Evolutionary conservation across 805 yeast genomes (phyloP).

Genomic region (Schwanniomyces vanrijiae): DNA sequence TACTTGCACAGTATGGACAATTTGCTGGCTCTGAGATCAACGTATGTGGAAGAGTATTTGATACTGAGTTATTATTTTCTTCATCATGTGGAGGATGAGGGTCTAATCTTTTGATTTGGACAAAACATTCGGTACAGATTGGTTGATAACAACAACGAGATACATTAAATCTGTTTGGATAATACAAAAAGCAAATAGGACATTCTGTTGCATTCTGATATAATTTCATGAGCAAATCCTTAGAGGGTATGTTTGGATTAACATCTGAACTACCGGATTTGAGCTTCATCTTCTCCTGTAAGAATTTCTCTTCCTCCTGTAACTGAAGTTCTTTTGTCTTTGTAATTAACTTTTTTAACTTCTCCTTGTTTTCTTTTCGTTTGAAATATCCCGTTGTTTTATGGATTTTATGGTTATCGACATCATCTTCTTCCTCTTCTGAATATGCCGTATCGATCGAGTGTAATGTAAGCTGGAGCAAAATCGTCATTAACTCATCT

Average conservation of each 20-base stretch:
- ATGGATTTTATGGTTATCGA: slow-evolving; percentile 58
- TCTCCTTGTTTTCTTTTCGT: slow-evolving; percentile 50
- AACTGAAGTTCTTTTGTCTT: slow-evolving; percentile 29
- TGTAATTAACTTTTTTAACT: slow-evolving; percentile 38
- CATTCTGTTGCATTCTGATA: slow-evolving; percentile 79
- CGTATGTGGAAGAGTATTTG: slow-evolving; percentile 51
- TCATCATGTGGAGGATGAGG: slow-evolving; percentile 91
- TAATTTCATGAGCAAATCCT: slow-evolving; percentile 52
- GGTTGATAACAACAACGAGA: slow-evolving; percentile 92
- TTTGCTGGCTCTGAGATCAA: slow-evolving; percentile 83
- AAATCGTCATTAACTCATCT: slow-evolving; percentile 53
- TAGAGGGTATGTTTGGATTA: slow-evolving; percentile 35
- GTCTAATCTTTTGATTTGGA: slow-evolving; percentile 85
- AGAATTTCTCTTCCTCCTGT: slow-evolving; percentile 35
- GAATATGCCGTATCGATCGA: slow-evolving; percentile 48
- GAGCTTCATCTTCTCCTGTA: slow-evolving; percentile 20
- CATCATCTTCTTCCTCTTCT: slow-evolving; percentile 60
- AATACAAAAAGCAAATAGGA: slow-evolving; percentile 90
- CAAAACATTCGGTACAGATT: slow-evolving; percentile 95
- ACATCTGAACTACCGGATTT: slow-evolving; percentile 8
- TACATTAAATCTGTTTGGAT: slow-evolving; percentile 73
- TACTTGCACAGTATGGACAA: slow-evolving; percentile 92
- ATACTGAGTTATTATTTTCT: slow-evolving; percentile 14
- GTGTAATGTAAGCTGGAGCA: slow-evolving; percentile 57
- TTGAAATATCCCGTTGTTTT: slow-evolving; percentile 45